Evolutionary conservation across 164 flowering plant species (phyloP), one percentile per base, ranked within the genome.

Genomic region (Amborella trichopoda): DNA sequence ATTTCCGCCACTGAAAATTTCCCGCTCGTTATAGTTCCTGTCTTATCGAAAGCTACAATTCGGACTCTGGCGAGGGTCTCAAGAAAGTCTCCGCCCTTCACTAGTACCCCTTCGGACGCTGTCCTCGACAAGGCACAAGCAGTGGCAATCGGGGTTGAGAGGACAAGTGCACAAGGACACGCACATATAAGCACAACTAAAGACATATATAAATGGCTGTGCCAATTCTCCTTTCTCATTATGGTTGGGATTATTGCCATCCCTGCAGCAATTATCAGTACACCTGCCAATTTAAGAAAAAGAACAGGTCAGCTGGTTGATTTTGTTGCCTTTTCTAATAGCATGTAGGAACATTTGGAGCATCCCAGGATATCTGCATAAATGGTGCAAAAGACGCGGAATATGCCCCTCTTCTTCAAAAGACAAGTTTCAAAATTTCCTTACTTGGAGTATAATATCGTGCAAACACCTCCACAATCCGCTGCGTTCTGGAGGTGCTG

Each of bases 361-460:
- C n/a, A n/a, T n/a, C n/a, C n/a, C n/a, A n/a, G n/a, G n/a, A n/a
- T n/a, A n/a, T n/a, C n/a, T n/a, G n/a, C n/a, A n/a, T n/a, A n/a
- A n/a, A n/a, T n/a, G n/a, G n/a, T n/a, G n/a, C n/a, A n/a, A n/a
- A n/a, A n/a, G n/a, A n/a, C n/a, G n/a, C n/a, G n/a, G n/a, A n/a
- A n/a, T n/a, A n/a, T n/a, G n/a, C n/a, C n/a, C n/a, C n/a, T n/a
- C n/a, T n/a, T n/a, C n/a, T n/a, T n/a, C n/a, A n/a, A n/a, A n/a
- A n/a, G n/a, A n/a, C n/a, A n/a, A n/a, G n/a, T n/a, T n/a, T n/a
- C n/a, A n/a, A n/a, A n/a, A n/a, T n/a, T n/a, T n/a, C n/a, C 73
- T 25, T 18, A 83, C 98, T 83, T 58, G 98, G 98, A 6, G 98
- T 91, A 46, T 91, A 91, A 40, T 65, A 86, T 60, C 71, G 68